Conservation (phyloP, 257 asterid genomes). For the Solanum microdontum region DNA sequence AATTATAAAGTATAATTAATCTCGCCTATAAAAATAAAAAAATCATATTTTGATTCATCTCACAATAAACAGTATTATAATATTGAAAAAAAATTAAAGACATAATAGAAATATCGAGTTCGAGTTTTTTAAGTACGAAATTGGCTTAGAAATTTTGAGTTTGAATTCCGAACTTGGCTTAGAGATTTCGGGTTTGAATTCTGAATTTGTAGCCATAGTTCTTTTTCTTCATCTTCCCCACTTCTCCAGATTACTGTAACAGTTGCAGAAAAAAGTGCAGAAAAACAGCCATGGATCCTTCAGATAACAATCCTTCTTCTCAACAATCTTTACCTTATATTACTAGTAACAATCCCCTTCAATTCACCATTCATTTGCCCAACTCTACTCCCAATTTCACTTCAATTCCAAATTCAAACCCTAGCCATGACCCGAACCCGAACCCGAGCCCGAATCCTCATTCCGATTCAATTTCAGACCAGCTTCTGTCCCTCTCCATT, state of each 20-base stretch:
- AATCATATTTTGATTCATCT: background rate
- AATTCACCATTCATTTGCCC: constrained; percentile 37
- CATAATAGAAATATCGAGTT: background rate
- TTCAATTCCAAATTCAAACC: constrained; percentile 17
- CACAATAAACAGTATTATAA: background rate
- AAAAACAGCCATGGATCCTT: constrained; percentile 28
- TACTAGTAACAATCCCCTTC: constrained; percentile 38
- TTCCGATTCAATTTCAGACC: constrained; percentile 18
- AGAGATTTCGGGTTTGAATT: background rate
- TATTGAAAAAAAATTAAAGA: background rate
- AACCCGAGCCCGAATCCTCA: constrained; percentile 7
- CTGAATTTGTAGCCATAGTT: background rate
- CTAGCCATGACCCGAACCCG: constrained; percentile 7
- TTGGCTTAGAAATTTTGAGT: rapidly evolving
- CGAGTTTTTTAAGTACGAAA: no score
- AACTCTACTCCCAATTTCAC: background rate
- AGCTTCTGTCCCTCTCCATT: constrained; percentile 18
- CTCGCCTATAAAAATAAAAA: background rate
- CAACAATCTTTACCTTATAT: constrained; percentile 16
- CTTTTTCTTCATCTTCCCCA: background rate
- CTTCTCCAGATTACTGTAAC: background rate
- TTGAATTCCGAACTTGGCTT: no score
- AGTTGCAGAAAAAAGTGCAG: background rate
- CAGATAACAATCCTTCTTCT: background rate
- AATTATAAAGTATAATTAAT: background rate